Percentiles rank a stretch among this genome's conserved stretches.
These are phyloP conservation scores for Pneumocystis wakefieldiae DNA, from an alignment of 1,139 yeast genomes.

Conservation along the genomic window DNA sequence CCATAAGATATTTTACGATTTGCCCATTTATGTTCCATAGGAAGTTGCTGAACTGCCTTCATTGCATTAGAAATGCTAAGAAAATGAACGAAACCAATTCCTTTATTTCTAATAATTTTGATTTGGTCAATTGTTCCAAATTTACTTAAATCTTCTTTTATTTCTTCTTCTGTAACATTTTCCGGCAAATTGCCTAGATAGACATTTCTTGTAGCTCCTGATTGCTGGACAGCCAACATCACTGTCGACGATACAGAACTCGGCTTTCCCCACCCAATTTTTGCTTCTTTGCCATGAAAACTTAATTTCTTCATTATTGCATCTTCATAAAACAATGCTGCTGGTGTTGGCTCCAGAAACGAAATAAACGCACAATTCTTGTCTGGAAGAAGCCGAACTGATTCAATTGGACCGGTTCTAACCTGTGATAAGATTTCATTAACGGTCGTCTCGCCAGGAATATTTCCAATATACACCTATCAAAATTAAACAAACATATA, in stretches of 20 bases:
- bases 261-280: constrained; percentile 51
- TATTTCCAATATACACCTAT: constrained; percentile 80
- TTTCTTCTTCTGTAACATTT: constrained; percentile 43
- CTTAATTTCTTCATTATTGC: constrained; percentile 30
- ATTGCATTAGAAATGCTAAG: constrained; percentile 70
- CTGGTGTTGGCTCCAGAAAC: constrained; percentile 32
- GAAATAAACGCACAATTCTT: constrained; percentile 33
- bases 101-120: constrained; percentile 57
- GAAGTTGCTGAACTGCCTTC: constrained; percentile 56
- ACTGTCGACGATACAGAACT: constrained; percentile 50
- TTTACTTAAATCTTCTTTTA: constrained; percentile 49
- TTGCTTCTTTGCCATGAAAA: constrained; percentile 33
- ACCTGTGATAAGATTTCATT: constrained; percentile 79
- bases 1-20: constrained; percentile 66
- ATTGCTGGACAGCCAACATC: constrained; percentile 57
- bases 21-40: constrained; percentile 41
- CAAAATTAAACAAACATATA: constrained; percentile 21
- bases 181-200: constrained; percentile 60
- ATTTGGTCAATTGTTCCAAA: constrained; percentile 76
- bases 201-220: constrained; percentile 84
- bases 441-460: constrained; percentile 68
- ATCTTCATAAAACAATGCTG: constrained; percentile 40
- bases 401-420: constrained; percentile 79
- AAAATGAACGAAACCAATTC: constrained; percentile 67
- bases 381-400: constrained; percentile 38